Conservation (phyloP, 2,329 filamentous ascomycete genomes). For the Fusarium sacchari region DNA sequence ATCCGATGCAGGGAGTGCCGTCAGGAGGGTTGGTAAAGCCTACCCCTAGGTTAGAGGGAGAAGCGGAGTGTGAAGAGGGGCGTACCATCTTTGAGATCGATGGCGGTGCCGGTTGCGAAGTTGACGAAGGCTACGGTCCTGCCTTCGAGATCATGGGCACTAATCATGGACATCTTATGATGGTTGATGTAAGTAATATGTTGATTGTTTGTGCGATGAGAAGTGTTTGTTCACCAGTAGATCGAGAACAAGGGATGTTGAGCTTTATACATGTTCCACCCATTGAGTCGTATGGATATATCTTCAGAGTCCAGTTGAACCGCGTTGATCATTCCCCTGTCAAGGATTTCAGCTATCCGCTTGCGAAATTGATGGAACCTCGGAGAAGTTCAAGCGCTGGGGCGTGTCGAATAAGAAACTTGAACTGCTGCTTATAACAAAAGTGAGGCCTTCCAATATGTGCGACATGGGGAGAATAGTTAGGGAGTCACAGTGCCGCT, state of each 20-base stretch:
- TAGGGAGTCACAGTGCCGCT: rapidly evolving
- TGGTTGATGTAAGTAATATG: rapidly evolving
- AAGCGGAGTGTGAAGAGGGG: rapidly evolving
- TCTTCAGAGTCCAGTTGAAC: rapidly evolving
- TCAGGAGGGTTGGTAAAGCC: neutral
- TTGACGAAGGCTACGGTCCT: neutral
- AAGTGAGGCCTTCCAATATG: neutral
- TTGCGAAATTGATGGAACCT: rapidly evolving
- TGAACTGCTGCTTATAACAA: rapidly evolving
- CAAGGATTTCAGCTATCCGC: neutral
- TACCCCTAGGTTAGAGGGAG: rapidly evolving
- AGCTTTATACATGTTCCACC: neutral
- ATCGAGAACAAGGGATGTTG: neutral
- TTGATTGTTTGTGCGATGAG: neutral
- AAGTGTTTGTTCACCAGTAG: neutral
- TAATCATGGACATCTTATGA: neutral
- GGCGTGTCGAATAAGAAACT: neutral
- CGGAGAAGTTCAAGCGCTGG: rapidly evolving
- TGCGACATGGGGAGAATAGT: neutral
- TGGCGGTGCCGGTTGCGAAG: neutral
- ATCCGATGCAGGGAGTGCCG: neutral
- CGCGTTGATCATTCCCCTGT: rapidly evolving
- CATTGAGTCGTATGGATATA: rapidly evolving
- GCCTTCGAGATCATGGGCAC: neutral
- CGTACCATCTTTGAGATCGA: neutral